These are phyloP conservation scores for Gymnopilus dilepis DNA, from an alignment of 768 basidiomycete genomes.

Conservation along the genomic window DNA sequence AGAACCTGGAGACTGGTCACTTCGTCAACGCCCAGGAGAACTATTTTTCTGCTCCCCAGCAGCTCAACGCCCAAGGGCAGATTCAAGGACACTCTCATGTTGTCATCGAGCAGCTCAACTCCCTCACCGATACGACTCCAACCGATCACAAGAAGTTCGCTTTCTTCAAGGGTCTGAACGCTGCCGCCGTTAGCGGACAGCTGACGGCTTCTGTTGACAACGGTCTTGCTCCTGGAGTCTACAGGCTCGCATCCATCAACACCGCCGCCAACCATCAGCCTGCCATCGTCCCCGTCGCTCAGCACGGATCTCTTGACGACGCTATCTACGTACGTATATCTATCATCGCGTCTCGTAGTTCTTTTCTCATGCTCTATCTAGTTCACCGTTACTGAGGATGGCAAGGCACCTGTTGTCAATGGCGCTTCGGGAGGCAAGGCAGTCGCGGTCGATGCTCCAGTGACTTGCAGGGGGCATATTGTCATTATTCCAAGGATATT, in stretches of 20 bases:
- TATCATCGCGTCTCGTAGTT: background rate
- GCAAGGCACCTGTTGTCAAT: slow-evolving; percentile 14
- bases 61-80: slow-evolving; percentile 52
- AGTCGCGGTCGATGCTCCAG: too few species aligned
- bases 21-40: slow-evolving; percentile 61
- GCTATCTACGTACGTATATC: slow-evolving; percentile 57
- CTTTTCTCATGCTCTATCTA: background rate
- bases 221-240: slow-evolving; percentile 63
- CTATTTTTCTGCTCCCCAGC: slow-evolving; percentile 64
- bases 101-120: slow-evolving; percentile 54
- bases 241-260: too few species aligned
- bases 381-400: slow-evolving; percentile 32
- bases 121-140: slow-evolving; percentile 49
- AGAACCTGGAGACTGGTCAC: slow-evolving; percentile 52
- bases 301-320: slow-evolving; percentile 74
- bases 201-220: slow-evolving; percentile 54
- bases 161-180: slow-evolving; percentile 65
- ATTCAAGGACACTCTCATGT: slow-evolving; percentile 66
- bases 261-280: too few species aligned
- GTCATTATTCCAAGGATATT: too few species aligned
- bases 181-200: slow-evolving; percentile 49
- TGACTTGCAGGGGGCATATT: too few species aligned
- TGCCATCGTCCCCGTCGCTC: too few species aligned
- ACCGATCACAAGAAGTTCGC: slow-evolving; percentile 57
- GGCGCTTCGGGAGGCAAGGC: background rate